These are phyloP conservation scores for Aspergillus uvarum DNA, from an alignment of 2,329 filamentous ascomycete genomes.

Conservation along the genomic window DNA sequence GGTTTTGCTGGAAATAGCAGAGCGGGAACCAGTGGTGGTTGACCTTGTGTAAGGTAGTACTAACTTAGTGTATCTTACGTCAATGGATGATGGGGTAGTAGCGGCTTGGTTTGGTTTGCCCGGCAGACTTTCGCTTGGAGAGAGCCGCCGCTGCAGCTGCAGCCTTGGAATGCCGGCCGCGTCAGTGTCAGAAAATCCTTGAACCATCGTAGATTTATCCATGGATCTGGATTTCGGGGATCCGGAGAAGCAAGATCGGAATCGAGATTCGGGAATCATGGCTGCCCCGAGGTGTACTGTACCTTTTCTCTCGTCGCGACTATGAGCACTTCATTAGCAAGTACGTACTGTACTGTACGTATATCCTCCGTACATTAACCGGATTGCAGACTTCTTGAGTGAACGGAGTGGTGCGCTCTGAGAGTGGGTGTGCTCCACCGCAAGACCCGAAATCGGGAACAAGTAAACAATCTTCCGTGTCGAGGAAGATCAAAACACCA, in stretches of 20 bases:
- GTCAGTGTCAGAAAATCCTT: background rate
- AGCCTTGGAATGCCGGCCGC: background rate
- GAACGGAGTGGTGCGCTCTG: slow-evolving; percentile 1
- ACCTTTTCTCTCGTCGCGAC: background rate
- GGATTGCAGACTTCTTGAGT: slow-evolving; percentile 7
- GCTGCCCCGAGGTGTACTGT: background rate
- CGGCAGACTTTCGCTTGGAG: background rate
- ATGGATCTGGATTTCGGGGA: background rate
- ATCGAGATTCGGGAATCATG: background rate
- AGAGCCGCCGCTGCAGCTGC: background rate
- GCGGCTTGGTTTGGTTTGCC: background rate
- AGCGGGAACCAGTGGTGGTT: background rate
- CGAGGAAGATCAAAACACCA: slow-evolving; percentile 23
- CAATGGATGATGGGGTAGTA: background rate
- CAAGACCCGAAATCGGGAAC: slow-evolving; percentile 11
- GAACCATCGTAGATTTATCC: background rate
- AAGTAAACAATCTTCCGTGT: slow-evolving; percentile 23
- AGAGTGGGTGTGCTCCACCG: slow-evolving; percentile 12
- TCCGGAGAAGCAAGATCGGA: background rate
- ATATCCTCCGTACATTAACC: background rate
- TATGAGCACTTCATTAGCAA: background rate
- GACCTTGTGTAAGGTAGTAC: background rate
- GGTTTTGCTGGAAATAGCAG: background rate
- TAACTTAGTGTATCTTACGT: slow-evolving; percentile 1
- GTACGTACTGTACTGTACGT: no score